Evolutionary conservation across 148 eudicot genomes (phyloP).

Genomic region (Diospyros lotus): DNA sequence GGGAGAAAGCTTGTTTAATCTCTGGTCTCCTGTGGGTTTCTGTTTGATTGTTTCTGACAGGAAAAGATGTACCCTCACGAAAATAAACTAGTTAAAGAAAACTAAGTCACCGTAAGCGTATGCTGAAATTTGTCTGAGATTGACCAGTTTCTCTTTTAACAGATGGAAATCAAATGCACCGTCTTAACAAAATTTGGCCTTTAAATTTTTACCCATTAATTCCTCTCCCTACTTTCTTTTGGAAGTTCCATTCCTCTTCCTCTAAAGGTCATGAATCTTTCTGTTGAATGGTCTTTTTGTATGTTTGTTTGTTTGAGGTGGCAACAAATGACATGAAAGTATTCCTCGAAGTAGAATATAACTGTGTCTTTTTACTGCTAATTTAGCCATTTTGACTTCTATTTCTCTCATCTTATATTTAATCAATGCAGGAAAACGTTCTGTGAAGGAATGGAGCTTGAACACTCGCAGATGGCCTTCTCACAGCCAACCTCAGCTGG

Average conservation of each 20-base stretch:
- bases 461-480: constrained; percentile 45
- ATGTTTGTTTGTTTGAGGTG: too few species aligned
- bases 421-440: constrained; percentile 49
- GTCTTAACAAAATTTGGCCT: too few species aligned
- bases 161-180: too few species aligned
- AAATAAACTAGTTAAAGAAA: not conserved
- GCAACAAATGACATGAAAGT: too few species aligned
- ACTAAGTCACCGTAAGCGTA: not conserved
- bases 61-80: not conserved
- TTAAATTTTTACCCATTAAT: too few species aligned
- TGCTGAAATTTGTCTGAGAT: not conserved
- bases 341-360: too few species aligned
- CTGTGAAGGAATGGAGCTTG: constrained; percentile 20
- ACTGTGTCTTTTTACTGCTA: not conserved
- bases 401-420: not conserved
- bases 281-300: too few species aligned
- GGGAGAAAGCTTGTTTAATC: not conserved
- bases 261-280: too few species aligned
- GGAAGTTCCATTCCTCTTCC: too few species aligned
- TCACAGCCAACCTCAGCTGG: constrained; percentile 61
- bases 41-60: not conserved
- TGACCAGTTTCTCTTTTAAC: too few species aligned
- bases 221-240: too few species aligned
- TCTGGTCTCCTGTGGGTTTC: not conserved
- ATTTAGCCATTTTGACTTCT: not conserved